phyloP scores from a whole-genome alignment of 148 eudicot genomes.

The Selenicereus undatus region DNA sequence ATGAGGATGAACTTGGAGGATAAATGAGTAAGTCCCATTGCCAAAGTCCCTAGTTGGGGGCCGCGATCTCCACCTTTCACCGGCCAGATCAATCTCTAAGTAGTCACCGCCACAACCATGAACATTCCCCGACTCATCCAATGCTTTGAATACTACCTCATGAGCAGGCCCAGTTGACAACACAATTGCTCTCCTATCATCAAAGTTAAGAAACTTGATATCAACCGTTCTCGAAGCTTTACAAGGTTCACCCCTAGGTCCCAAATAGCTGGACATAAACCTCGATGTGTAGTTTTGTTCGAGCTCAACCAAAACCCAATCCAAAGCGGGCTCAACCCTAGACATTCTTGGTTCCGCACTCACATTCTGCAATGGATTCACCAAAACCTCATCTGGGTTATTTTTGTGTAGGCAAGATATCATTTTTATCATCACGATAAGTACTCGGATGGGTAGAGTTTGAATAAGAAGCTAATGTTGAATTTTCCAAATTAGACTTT shows the following conservation, averaged over 20 bases:
- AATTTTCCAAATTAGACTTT: slow-evolving; percentile 4
- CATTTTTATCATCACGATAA: slow-evolving; percentile 12
- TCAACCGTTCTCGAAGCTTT: slow-evolving; percentile 54
- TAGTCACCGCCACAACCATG: slow-evolving; percentile 82
- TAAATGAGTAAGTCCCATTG: slow-evolving; percentile 70
- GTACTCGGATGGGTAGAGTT: slow-evolving; percentile 13
- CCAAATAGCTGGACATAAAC: slow-evolving; percentile 51
- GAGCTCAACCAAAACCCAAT: slow-evolving; percentile 41
- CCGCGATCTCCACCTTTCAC: slow-evolving; percentile 74
- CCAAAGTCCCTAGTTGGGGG: slow-evolving; percentile 69
- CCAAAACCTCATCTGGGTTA: slow-evolving; percentile 23
- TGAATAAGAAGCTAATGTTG: slow-evolving; percentile 10
- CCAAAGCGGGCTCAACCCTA: slow-evolving; percentile 8
- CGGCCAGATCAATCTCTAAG: slow-evolving; percentile 71
- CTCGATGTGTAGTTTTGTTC: slow-evolving; percentile 49
- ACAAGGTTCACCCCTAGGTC: slow-evolving; percentile 60
- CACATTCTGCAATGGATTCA: slow-evolving; percentile 15
- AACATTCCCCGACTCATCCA: slow-evolving; percentile 59
- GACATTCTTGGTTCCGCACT: background rate
- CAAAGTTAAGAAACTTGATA: slow-evolving; percentile 46
- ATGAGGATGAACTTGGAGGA: slow-evolving; percentile 80
- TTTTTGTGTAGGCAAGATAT: slow-evolving; percentile 18
- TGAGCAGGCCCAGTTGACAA: slow-evolving; percentile 56
- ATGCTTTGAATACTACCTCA: slow-evolving; percentile 62
- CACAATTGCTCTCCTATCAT: slow-evolving; percentile 29